Evolutionary conservation across 2,329 filamentous ascomycete genomes (phyloP), one percentile per base, ranked within the genome.

Genomic region (Colletotrichum musae): DNA sequence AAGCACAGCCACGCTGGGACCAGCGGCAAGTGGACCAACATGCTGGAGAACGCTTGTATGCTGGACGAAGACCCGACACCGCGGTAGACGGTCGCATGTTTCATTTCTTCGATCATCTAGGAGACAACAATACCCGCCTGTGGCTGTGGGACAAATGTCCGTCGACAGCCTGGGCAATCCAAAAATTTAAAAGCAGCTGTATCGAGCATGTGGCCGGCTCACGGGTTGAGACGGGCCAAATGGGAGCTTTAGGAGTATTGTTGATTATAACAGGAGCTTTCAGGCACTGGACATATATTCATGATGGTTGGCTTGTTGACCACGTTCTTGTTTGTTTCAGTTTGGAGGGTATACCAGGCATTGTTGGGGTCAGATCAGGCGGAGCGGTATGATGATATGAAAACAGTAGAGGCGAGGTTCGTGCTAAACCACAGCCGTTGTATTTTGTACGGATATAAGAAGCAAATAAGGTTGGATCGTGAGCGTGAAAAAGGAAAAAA

Each of bases 21-120:
- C 0, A 98, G 94, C 80, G 96, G 96, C 39, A 98, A 98, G 81
- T 99, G 96, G 96, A 99, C 96, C 13, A 98, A 98, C 80, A 95
- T 97, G 87, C 86, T 99, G 41, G 96, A 99, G 79, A 97, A 94
- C 77, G 94, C 95, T 5, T 99, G 96, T 82, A 97, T 98, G 94
- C 91, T 95, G 80, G 95, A 92, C 63, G 87, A 97, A 78, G 94
- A 97, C 62, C 86, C 89, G 36, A 87, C 81, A 45, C 80, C 80
- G 50, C 76, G 80, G 53, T 79, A 79, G 75, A 76, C 6, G 53
- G 15, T 21, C 51, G 45, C 16, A 16, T 47, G 28, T 43, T 41
- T 54, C 39, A 26, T 28, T 51, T 59, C 24, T 60, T 39, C 43
- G 16, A 32, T 43, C 32, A 50, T 39, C 39, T 10, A 32, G 12